phyloP scores from a whole-genome alignment of 768 basidiomycete species.

The button mushroom (Agaricus bisporus) region DNA sequence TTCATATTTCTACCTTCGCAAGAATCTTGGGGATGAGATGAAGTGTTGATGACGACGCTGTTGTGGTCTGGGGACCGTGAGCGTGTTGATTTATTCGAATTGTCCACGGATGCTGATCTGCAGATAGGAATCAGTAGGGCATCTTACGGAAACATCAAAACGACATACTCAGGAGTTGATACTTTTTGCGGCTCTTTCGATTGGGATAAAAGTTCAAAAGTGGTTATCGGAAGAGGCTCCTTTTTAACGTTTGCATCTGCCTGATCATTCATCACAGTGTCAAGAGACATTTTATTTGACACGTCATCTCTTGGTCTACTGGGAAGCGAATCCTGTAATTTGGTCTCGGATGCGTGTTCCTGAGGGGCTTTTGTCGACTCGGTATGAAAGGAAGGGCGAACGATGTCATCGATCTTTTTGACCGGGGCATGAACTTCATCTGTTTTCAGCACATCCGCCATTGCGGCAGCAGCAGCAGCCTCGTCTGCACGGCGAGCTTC shows the following conservation, averaged over 20 bases:
- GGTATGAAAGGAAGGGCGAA: neutral
- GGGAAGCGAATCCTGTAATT: neutral
- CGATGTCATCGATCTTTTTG: neutral
- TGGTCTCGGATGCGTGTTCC: neutral
- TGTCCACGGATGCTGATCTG: neutral
- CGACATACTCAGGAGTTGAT: neutral
- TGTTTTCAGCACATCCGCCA: conserved; percentile 1
- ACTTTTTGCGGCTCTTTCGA: neutral
- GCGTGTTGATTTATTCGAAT: neutral
- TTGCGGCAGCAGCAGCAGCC: conserved; percentile 6
- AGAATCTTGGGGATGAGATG: neutral
- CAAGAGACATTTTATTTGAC: conserved; percentile 5
- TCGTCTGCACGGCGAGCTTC: conserved; percentile 16
- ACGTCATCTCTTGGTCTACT: neutral
- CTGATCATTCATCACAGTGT: conserved; percentile 2
- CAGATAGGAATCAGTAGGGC: neutral
- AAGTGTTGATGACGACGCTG: neutral
- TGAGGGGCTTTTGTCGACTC: neutral
- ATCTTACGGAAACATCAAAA: neutral
- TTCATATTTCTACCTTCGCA: neutral
- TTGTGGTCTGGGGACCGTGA: neutral
- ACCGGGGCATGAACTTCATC: neutral
- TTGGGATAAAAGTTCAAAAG: neutral
- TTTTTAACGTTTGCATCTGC: neutral
- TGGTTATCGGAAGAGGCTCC: neutral